Evolutionary conservation across 768 basidiomycete genomes (phyloP).

Genomic region (Scleroderma citrinum): DNA sequence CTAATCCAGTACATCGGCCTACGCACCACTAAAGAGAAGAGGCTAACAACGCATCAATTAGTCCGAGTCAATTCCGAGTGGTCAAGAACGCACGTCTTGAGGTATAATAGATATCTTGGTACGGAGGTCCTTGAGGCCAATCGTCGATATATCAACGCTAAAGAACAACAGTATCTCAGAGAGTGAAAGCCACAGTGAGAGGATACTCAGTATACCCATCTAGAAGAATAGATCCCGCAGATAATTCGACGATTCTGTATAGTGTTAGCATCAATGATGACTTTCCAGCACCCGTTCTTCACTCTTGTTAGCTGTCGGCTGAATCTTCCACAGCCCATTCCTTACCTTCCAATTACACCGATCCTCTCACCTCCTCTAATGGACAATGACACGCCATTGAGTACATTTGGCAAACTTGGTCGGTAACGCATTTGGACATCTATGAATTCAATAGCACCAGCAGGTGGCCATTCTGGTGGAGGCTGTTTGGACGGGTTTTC

Average conservation of each 20-base stretch:
- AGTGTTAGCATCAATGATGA: slow-evolving; percentile 60
- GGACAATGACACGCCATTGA: slow-evolving; percentile 57
- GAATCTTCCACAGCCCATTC: not conserved
- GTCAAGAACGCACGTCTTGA: slow-evolving; percentile 45
- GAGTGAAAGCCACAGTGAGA: not conserved
- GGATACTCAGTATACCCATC: slow-evolving; percentile 42
- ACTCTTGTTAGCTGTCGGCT: not conserved
- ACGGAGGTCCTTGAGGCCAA: slow-evolving; percentile 61
- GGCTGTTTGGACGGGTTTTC: slow-evolving; percentile 53
- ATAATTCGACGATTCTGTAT: slow-evolving; percentile 64
- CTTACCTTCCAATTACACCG: slow-evolving; percentile 61
- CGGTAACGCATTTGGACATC: slow-evolving; percentile 59
- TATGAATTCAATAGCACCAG: slow-evolving; percentile 57
- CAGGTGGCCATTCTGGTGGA: slow-evolving; percentile 53
- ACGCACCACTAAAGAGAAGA: slow-evolving; percentile 48
- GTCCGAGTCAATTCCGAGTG: not conserved
- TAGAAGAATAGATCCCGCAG: slow-evolving; percentile 52
- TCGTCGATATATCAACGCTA: slow-evolving; percentile 58
- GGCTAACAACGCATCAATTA: slow-evolving; percentile 32
- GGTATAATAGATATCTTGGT: slow-evolving; percentile 60
- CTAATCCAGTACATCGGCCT: slow-evolving; percentile 24
- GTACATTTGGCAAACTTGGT: slow-evolving; percentile 64
- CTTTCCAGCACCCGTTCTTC: slow-evolving; percentile 50
- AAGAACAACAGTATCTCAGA: slow-evolving; percentile 12
- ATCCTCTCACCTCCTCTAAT: slow-evolving; percentile 69